Evolutionary conservation across 257 asterid genomes (phyloP).

Genomic region (Ilex asprella): DNA sequence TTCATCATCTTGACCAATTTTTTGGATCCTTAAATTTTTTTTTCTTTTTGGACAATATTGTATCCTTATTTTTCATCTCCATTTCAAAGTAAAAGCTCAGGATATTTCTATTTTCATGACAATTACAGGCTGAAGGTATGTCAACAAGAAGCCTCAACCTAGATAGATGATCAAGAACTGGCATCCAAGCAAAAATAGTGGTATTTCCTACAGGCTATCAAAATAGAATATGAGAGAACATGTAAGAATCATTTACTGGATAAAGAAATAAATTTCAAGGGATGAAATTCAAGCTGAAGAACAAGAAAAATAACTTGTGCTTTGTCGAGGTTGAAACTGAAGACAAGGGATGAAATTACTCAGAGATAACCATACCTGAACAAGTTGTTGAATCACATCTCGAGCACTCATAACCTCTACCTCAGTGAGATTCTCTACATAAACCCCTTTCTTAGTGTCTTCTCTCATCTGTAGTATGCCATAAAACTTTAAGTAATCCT

Average conservation of each 20-base stretch:
- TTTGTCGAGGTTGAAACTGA: background rate
- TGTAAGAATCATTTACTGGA: no score
- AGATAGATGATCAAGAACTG: background rate
- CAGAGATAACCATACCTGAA: conserved; percentile 45
- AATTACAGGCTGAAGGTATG: background rate
- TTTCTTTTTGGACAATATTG: no score
- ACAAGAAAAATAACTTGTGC: background rate
- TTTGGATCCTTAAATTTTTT: no score
- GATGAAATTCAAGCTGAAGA: no score
- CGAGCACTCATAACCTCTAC: conserved; percentile 90
- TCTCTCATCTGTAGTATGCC: conserved; percentile 67
- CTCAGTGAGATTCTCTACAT: conserved; percentile 89
- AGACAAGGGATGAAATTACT: background rate
- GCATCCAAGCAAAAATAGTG: background rate
- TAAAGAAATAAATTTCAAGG: no score
- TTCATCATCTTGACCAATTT: no score
- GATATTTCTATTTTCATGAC: background rate
- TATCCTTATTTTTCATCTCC: no score
- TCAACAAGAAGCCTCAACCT: background rate
- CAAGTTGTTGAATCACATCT: conserved; percentile 86
- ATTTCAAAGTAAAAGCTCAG: no score
- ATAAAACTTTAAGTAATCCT: background rate
- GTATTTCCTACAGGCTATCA: no score
- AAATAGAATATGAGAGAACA: no score
- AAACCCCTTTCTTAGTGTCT: conserved; percentile 85